Conservation (phyloP, 176 grass and related monocot genomes). For the Rhynchospora tenuis region DNA sequence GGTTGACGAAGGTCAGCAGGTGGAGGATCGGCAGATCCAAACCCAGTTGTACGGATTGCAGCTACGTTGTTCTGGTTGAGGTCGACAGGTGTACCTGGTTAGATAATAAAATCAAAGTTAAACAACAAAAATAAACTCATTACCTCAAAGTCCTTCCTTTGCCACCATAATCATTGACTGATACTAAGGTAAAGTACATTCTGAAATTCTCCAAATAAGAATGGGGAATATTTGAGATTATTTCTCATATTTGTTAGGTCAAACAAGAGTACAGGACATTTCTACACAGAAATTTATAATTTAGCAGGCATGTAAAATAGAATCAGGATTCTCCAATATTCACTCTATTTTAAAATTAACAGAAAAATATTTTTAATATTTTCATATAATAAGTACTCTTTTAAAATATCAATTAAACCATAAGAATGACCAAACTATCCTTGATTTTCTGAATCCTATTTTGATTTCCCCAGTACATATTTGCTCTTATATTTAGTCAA, state of each 20-base stretch:
- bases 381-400: not conserved
- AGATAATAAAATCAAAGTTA: conserved; percentile 24
- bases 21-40: conserved; percentile 57
- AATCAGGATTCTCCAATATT: not conserved
- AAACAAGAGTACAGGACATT: not conserved
- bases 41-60: conserved; percentile 62
- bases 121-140: not conserved
- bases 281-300: not conserved
- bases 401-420: not conserved
- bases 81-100: conserved; percentile 79
- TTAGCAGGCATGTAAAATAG: not conserved
- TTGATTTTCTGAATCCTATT: not conserved
- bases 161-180: not conserved
- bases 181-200: not conserved
- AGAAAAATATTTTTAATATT: not conserved
- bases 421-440: not conserved
- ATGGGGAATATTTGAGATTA: conserved; percentile 9
- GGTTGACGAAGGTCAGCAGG: conserved; percentile 76
- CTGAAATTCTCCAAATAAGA: not conserved
- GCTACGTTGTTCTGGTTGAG: conserved; percentile 70
- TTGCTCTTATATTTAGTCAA: not conserved
- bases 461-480: no score
- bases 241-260: conserved; percentile 14
- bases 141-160: not conserved
- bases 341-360: not conserved